Conservation (phyloP, 768 basidiomycete species). For the Austroboletus festivus region DNA sequence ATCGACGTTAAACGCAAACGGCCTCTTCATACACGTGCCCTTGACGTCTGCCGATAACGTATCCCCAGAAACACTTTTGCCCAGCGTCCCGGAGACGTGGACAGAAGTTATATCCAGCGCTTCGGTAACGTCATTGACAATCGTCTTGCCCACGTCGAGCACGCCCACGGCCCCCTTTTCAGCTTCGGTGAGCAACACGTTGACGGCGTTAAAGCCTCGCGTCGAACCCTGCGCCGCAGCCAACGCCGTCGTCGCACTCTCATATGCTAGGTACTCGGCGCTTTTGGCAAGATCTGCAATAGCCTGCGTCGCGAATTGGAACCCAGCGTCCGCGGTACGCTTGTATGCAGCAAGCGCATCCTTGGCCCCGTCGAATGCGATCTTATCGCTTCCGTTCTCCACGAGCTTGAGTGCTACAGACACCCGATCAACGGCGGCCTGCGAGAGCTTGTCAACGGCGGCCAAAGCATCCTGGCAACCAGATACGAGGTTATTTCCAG, state of each 20-base stretch:
- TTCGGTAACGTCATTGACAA: neutral
- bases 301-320: neutral
- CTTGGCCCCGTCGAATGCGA: neutral
- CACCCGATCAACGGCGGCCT: neutral
- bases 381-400: neutral
- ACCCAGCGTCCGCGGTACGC: neutral
- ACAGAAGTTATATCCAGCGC: conserved; percentile 3
- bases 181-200: neutral
- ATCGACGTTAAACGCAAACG: neutral
- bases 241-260: neutral
- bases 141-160: neutral
- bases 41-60: neutral
- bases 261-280: conserved; percentile 1
- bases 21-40: neutral
- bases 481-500: neutral
- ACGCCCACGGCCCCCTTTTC: neutral
- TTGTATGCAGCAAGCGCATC: conserved; percentile 1
- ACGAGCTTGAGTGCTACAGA: neutral
- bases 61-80: neutral
- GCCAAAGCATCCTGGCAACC: neutral
- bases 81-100: conserved; percentile 4
- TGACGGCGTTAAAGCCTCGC: neutral
- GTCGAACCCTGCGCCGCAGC: neutral
- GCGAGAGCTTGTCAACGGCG: neutral
- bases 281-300: neutral